These are phyloP conservation scores for Sporothrix schenckii DNA, from an alignment of 2,329 filamentous ascomycete species.

Conservation along the genomic window DNA sequence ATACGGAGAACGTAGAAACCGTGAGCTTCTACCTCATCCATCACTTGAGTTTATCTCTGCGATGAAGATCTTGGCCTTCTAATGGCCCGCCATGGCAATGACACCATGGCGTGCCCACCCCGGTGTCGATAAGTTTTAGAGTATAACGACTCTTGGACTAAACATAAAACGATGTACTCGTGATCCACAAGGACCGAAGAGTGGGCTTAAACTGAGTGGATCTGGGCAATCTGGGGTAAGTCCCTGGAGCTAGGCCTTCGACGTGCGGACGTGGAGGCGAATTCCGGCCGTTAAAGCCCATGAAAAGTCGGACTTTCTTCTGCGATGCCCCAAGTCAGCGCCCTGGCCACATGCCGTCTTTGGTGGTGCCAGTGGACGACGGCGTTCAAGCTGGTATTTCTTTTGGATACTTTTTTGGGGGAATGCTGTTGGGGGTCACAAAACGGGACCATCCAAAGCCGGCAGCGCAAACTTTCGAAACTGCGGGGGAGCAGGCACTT, in stretches of 20 bases:
- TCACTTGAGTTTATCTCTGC: not conserved
- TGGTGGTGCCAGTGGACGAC: not conserved
- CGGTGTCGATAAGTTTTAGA: constrained; percentile 3
- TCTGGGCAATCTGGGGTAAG: constrained; percentile 3
- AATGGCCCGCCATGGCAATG: not conserved
- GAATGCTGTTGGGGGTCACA: not conserved
- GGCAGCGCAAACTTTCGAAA: not conserved
- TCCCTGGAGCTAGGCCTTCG: constrained; percentile 2
- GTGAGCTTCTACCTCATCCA: not conserved
- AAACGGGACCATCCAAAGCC: not conserved
- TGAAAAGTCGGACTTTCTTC: too few species aligned
- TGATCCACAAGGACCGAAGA: not conserved
- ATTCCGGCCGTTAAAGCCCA: not conserved
- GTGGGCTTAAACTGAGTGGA: not conserved
- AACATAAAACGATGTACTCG: not conserved
- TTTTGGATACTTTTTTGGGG: not conserved
- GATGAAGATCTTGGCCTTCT: not conserved
- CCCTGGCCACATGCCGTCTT: constrained; percentile 13
- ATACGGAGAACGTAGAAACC: not conserved
- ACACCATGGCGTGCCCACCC: not conserved
- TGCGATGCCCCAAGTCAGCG: constrained; percentile 1
- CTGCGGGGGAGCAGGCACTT: constrained; percentile 11
- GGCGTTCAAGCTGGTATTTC: not conserved
- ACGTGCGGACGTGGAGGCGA: not conserved
- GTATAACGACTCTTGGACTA: not conserved